Percentiles rank a stretch among this genome's conserved stretches.
Conservation (phyloP, 768 basidiomycete genomes). For the Trametes meyenii region DNA sequence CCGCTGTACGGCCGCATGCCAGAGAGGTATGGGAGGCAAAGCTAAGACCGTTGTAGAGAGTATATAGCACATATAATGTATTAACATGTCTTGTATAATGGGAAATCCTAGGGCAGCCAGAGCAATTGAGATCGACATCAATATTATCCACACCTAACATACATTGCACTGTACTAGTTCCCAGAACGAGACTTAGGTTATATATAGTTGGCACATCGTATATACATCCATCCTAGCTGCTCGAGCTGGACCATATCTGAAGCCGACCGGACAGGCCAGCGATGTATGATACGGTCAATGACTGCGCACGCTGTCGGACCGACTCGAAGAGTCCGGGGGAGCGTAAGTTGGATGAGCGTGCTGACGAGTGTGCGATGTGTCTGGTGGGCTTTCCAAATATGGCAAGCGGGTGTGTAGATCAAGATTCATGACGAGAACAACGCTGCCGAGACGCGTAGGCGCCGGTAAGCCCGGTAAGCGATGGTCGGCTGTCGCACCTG, state of each 20-base stretch:
- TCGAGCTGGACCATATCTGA: too few relatives aligned
- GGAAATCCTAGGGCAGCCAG: too few relatives aligned
- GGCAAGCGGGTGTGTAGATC: slow-evolving; percentile 1
- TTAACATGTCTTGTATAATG: neutral
- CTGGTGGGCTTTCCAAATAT: neutral
- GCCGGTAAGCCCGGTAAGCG: slow-evolving; percentile 5
- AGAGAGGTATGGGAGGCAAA: slow-evolving; percentile 48
- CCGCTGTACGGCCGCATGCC: slow-evolving; percentile 51
- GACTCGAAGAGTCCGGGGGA: too few relatives aligned
- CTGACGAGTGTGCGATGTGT: too few relatives aligned
- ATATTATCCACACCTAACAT: too few relatives aligned
- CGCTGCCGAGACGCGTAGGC: slow-evolving; percentile 8
- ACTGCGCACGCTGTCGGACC: too few relatives aligned
- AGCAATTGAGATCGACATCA: too few relatives aligned
- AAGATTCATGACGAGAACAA: neutral
- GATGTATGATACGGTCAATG: too few relatives aligned
- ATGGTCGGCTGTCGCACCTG: slow-evolving; percentile 11
- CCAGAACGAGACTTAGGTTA: too few relatives aligned
- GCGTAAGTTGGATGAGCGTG: too few relatives aligned
- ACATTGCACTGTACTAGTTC: too few relatives aligned
- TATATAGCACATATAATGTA: slow-evolving; percentile 1
- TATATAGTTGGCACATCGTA: neutral
- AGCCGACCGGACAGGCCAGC: too few relatives aligned
- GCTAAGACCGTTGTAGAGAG: slow-evolving; percentile 46
- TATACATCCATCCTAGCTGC: neutral